These are phyloP conservation scores for Suillus ampliporus DNA, from an alignment of 768 basidiomycete species.

Conservation along the genomic window DNA sequence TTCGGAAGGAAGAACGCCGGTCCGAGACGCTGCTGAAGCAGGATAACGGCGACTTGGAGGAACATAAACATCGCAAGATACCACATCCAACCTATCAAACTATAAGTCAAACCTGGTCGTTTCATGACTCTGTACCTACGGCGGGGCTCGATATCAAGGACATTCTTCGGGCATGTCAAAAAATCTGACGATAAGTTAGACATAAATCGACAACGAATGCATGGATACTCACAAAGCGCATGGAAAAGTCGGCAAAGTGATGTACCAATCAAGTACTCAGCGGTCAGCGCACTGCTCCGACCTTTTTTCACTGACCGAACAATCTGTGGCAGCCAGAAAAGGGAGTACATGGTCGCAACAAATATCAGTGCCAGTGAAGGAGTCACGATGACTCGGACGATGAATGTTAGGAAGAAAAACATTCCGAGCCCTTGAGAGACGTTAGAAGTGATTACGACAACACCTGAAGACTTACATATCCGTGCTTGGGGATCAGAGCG, in stretches of 20 bases:
- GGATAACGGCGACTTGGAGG: constrained; percentile 63
- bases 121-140: constrained; percentile 48
- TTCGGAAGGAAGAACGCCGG: constrained; percentile 85
- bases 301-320: constrained; percentile 74
- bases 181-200: constrained; percentile 60
- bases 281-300: constrained; percentile 68
- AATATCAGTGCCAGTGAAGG: constrained; percentile 69
- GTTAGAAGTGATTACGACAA: constrained; percentile 13
- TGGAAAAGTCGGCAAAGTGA: constrained; percentile 73
- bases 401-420: constrained; percentile 69
- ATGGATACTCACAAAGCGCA: constrained; percentile 67
- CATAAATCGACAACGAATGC: neutral
- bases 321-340: constrained; percentile 89
- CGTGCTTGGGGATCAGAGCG: constrained; percentile 74
- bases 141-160: constrained; percentile 79
- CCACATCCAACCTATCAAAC: constrained; percentile 65
- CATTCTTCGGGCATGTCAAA: constrained; percentile 82
- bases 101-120: constrained; percentile 5
- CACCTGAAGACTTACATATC: constrained; percentile 57
- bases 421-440: constrained; percentile 61
- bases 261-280: constrained; percentile 78
- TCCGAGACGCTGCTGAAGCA: constrained; percentile 78
- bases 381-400: constrained; percentile 76
- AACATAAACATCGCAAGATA: constrained; percentile 62
- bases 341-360: constrained; percentile 71